Conservation (phyloP, 2,329 filamentous ascomycete species). For the Cercospora zeae-maydis region DNA sequence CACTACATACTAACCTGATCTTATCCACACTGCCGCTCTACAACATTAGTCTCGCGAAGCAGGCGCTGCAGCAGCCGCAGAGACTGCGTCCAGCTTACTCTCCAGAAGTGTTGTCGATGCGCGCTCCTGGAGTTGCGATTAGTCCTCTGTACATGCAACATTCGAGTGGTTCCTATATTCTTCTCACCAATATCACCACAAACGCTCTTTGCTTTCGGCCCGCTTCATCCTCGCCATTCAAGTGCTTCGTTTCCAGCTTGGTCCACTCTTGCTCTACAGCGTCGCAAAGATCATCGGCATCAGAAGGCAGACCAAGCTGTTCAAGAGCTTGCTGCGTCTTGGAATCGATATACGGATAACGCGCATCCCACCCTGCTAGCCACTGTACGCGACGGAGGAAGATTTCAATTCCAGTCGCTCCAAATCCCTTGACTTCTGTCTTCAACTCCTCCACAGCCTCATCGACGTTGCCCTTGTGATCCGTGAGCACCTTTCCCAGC, state of each 20-base stretch:
- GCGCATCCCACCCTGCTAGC: constrained; percentile 37
- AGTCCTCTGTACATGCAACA: neutral
- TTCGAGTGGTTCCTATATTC: neutral
- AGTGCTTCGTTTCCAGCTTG: constrained; percentile 32
- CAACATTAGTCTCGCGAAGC: neutral
- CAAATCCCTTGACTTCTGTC: constrained; percentile 42
- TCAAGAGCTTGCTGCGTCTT: constrained; percentile 36
- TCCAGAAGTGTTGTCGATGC: neutral
- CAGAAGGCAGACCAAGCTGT: constrained; percentile 38
- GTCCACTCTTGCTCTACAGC: constrained; percentile 39
- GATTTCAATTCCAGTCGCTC: constrained; percentile 42
- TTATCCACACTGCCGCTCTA: neutral
- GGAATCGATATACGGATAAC: constrained; percentile 42
- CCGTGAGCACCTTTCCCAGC: constrained; percentile 35
- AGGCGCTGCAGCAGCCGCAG: neutral
- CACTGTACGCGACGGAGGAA: constrained; percentile 42
- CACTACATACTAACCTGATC: neutral
- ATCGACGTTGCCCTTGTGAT: constrained; percentile 32
- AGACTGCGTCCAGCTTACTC: neutral
- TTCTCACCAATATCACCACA: constrained; percentile 24
- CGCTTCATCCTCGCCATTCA: constrained; percentile 35
- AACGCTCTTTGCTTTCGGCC: constrained; percentile 40
- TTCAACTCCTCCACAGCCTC: constrained; percentile 34
- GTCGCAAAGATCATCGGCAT: constrained; percentile 35
- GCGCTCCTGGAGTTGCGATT: neutral